Evolutionary conservation across 352 stramenopile species (phyloP), one percentile per base, ranked within the genome.

Genomic region (Phytophthora sp.): DNA sequence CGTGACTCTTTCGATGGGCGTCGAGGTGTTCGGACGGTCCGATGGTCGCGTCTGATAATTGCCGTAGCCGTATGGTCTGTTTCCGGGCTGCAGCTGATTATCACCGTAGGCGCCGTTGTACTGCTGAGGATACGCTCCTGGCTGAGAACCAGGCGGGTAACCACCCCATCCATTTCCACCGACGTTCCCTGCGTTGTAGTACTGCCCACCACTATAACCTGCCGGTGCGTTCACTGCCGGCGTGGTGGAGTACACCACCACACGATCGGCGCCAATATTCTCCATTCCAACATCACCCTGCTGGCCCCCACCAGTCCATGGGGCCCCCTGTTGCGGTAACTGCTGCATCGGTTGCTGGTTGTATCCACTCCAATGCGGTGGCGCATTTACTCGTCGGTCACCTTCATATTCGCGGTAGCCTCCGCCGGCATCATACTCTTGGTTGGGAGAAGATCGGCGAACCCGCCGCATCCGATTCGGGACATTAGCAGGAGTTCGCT

Each of bases 231-330:
- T 55, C 15, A 17, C 50, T 9, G 38, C 18, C 11, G 54, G 58
- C 6, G 60, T 54, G 20, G 72, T 63, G 5, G 64, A 76, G 32
- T 77, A 81, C 24, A 76, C 72, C 20, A 77, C 72, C 27, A 77
- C 60, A 4, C 72, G 72, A 43, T 81, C 72, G 24, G 72, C 20
- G 1, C 43, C 58, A 43, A 56, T 43, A 32, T 43, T 72, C 21
- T 72, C 62, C 50, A 52, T 44, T 26, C 45, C 58, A 17, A 38
- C 48, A 31, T 68, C 68, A 18, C 27, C 44, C 45, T 64, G 64
- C 35, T 58, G 43, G 28, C 30, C 37, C 20, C 51, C 48, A 44
- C 41, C 35, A 59, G 21, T 44, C 60, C 59, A 75, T 10, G 54
- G 11, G 7, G 15, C 59, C 41, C 21, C 27, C 48, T 63, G 68